phyloP scores from a whole-genome alignment of 2,329 filamentous ascomycete genomes.

The Penicillium sp. region DNA sequence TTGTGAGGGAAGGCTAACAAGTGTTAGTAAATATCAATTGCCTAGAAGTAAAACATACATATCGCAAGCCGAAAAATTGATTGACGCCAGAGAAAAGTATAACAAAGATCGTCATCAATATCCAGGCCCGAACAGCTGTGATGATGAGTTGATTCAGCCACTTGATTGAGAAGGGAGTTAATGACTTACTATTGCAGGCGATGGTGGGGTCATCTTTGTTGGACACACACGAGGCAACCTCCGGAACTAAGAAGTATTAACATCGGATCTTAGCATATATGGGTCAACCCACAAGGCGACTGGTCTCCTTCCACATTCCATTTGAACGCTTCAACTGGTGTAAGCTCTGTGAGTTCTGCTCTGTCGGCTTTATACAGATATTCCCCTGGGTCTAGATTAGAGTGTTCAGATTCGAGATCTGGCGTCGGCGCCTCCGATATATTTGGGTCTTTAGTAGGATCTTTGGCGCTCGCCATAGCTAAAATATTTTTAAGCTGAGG shows the following conservation, averaged over 20 bases:
- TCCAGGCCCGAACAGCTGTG: conserved; percentile 32
- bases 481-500: background rate
- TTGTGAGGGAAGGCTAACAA: conserved; percentile 20
- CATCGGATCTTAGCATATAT: background rate
- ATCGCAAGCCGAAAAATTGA: conserved; percentile 27
- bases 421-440: background rate
- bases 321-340: conserved; percentile 36
- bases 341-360: conserved; percentile 31
- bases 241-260: conserved; percentile 29
- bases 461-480: background rate
- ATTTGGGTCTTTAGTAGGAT: background rate
- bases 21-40: background rate
- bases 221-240: conserved; percentile 38
- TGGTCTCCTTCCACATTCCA: conserved; percentile 41
- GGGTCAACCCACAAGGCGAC: conserved; percentile 33
- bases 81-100: conserved; percentile 25
- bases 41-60: conserved; percentile 14
- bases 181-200: conserved; percentile 30
- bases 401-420: conserved; percentile 11
- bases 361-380: conserved; percentile 6
- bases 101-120: conserved; percentile 27
- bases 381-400: background rate
- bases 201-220: conserved; percentile 36
- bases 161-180: background rate
- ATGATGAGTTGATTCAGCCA: background rate